A percentile compares a stretch with the other conserved stretches of the same genome.
These are phyloP conservation scores for Hordeum marinum DNA, from an alignment of 176 grass and related monocot genomes.

Conservation along the genomic window DNA sequence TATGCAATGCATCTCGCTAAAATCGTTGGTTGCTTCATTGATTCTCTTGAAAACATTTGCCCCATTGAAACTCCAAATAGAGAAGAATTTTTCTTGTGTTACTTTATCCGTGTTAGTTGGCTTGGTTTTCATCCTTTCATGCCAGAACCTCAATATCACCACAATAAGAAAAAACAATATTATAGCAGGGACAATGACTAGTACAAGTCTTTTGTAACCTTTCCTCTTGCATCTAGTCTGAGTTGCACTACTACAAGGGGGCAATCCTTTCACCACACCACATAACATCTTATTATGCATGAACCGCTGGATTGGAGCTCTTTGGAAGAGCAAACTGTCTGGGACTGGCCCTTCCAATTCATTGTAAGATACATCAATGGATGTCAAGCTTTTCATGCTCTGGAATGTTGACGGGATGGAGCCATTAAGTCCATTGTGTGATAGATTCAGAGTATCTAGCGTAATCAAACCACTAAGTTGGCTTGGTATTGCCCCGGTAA, in stretches of 20 bases:
- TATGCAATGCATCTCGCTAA: neutral
- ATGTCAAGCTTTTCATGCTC: neutral
- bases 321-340: neutral
- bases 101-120: neutral
- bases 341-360: neutral
- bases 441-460: neutral
- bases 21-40: neutral
- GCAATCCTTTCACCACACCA: neutral
- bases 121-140: neutral
- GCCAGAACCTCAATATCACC: rapidly evolving
- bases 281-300: neutral
- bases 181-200: rapidly evolving
- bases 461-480: neutral
- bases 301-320: neutral
- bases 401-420: neutral
- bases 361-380: neutral
- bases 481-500: neutral
- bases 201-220: neutral
- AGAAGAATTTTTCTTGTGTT: neutral
- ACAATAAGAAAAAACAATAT: neutral
- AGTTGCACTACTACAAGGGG: neutral
- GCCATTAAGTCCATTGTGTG: neutral
- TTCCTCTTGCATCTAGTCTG: rapidly evolving
- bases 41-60: neutral
- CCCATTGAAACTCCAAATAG: neutral